Percentiles rank a stretch among this genome's conserved stretches.
Conservation (phyloP, 1,284 basidiomycete genomes). For the Cutaneotrichosporon sp. region DNA sequence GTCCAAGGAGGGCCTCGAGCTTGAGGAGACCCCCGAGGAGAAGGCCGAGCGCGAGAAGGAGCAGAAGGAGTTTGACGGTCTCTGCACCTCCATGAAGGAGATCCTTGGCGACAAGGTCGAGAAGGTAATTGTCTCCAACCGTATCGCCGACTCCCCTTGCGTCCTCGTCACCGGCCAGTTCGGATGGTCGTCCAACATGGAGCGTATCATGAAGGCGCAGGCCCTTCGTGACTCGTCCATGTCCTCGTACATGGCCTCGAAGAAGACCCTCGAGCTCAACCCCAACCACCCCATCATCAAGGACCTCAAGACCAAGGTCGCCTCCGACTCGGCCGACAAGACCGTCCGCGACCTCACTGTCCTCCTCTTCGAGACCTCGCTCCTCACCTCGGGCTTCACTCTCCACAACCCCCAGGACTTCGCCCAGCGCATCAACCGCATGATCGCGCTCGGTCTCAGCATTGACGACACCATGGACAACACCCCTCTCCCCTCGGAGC, state of each 20-base stretch:
- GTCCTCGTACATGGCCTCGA: slow-evolving; percentile 98
- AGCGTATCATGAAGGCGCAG: slow-evolving; percentile 99
- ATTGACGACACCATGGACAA: slow-evolving; percentile 49
- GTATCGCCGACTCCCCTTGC: slow-evolving; percentile 92
- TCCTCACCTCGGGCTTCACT: slow-evolving; percentile 88
- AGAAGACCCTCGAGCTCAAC: slow-evolving; percentile 99
- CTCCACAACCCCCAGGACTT: slow-evolving; percentile 94
- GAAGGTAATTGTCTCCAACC: slow-evolving; percentile 98
- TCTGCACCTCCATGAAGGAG: slow-evolving; percentile 91
- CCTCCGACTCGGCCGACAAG: slow-evolving; percentile 97
- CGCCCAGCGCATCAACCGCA: slow-evolving; percentile 92
- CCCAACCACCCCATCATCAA: slow-evolving; percentile 86
- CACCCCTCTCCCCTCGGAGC: slow-evolving; percentile 33
- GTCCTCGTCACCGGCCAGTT: slow-evolving; percentile 98
- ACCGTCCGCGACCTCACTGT: slow-evolving; percentile 94
- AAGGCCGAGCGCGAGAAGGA: slow-evolving; percentile 88
- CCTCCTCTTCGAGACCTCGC: slow-evolving; percentile 93
- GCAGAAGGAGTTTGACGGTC: slow-evolving; percentile 74
- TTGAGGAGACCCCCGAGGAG: slow-evolving; percentile 98
- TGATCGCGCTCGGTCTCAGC: slow-evolving; percentile 70
- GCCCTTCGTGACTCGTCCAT: slow-evolving; percentile 97
- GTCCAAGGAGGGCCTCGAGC: slow-evolving; percentile 98
- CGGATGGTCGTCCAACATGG: slow-evolving; percentile 99
- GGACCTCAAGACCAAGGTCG: slow-evolving; percentile 90
- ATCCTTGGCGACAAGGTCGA: slow-evolving; percentile 99